Base-by-base conservation (phyloP, 805 yeast genomes). In the Lachancea fermentati region DNA sequence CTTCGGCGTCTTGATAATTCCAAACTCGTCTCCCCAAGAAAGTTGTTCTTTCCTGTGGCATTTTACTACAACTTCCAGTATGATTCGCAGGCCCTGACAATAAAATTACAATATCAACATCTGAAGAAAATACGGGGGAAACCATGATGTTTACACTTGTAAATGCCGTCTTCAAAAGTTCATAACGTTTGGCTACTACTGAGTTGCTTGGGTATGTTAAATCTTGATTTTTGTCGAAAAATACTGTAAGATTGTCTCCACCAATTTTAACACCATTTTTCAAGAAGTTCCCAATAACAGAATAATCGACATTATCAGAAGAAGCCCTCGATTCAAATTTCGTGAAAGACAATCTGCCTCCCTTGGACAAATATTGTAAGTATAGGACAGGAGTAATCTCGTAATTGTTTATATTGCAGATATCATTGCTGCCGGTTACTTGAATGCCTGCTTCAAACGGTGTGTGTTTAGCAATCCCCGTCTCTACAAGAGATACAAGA, bases 351-450 rank as follows among this genome's bases (percentile, higher is more conserved):
- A 56, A 30, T 3, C 54, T 42, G 12, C 52, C 53, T n/a, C 45
- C 45, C 29, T 48, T 55, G 22, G 51, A 52, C 16, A 49, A 17
- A 19, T 52, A 57, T 36, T 55, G 62, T 33, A 52, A 50, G 32
- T 43, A 51, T 16, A 44, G 44, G 1, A 48, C 54, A 24, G 50
- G 52, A 2, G 52, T 46, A n/a, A 41, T 34, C 32, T 57, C 60
- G 43, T 51, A 60, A 35, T 58, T 58, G 9, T 43, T 32, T 3
- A 39, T 37, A 5, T 58, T 52, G 36, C 62, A 58, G 7, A 60
- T 51, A 39, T 58, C 39, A 37, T 58, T 60, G n/a, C 63, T 54
- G 11, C 46, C 50, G 39, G 61, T 60, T 3, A 46, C 51, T 4
- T 22, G 12, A 2, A 44, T 34, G 34, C 47, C 42, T 4, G 32